A percentile compares a stretch with the other conserved stretches of the same genome.
Evolutionary conservation across 805 yeast genomes (phyloP).

Genomic region (Candida sithepensis): DNA sequence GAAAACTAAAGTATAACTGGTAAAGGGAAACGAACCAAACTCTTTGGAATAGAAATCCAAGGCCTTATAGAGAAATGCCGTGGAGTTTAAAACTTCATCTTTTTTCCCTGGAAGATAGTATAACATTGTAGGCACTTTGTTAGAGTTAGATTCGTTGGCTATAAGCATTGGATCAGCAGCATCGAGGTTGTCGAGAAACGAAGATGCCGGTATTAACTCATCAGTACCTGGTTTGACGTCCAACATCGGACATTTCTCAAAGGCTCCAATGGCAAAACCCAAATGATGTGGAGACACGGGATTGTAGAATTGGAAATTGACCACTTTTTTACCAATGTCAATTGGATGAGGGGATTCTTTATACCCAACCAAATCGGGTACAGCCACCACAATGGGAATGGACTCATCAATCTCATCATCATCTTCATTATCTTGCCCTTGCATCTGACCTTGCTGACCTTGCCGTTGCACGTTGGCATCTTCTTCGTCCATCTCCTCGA

Average conservation of each 20-base stretch:
- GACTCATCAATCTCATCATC: slow-evolving; percentile 43
- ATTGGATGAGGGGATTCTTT: slow-evolving; percentile 73
- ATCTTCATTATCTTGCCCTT: slow-evolving; percentile 39
- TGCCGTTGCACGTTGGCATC: slow-evolving; percentile 27
- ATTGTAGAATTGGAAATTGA: slow-evolving; percentile 71
- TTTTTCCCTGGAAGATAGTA: slow-evolving; percentile 61
- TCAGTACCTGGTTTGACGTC: slow-evolving; percentile 35
- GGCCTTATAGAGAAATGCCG: slow-evolving; percentile 72
- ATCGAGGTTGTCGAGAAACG: slow-evolving; percentile 32
- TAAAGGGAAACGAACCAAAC: slow-evolving; percentile 90
- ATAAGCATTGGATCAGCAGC: slow-evolving; percentile 24
- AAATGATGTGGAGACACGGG: slow-evolving; percentile 93
- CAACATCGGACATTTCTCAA: slow-evolving; percentile 57
- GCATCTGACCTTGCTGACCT: slow-evolving; percentile 5
- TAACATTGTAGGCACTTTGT: slow-evolving; percentile 51
- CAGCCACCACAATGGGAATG: slow-evolving; percentile 57
- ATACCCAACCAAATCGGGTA: slow-evolving; percentile 65
- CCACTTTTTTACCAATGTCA: slow-evolving; percentile 71
- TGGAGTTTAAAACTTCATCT: slow-evolving; percentile 61
- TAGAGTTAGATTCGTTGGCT: slow-evolving; percentile 20
- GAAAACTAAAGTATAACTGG: slow-evolving; percentile 74
- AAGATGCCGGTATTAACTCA: slow-evolving; percentile 22
- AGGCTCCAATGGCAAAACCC: slow-evolving; percentile 94
- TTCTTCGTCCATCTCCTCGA: slow-evolving; percentile 33
- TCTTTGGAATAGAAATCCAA: slow-evolving; percentile 81